These are phyloP conservation scores for Rhodotorula mucilaginosa DNA, from an alignment of 1,284 basidiomycete species.

Conservation along the genomic window DNA sequence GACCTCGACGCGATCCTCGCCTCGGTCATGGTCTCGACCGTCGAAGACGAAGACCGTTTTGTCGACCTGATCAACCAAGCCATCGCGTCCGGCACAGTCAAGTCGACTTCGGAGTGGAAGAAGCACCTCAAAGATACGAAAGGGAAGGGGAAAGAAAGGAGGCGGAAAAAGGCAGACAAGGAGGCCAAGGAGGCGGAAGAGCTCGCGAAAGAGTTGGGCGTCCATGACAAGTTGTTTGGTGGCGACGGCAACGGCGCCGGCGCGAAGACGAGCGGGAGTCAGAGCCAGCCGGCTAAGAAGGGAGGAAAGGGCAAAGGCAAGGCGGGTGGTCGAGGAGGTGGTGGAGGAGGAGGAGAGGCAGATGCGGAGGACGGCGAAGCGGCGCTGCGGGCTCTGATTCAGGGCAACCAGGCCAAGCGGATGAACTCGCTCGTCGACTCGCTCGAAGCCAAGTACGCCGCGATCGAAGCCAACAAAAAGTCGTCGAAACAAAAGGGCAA, in stretches of 20 bases:
- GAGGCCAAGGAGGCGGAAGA: conserved; percentile 83
- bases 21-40: conserved; percentile 71
- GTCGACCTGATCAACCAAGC: conserved; percentile 66
- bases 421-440: conserved; percentile 66
- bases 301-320: conserved; percentile 61
- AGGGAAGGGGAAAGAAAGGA: conserved; percentile 59
- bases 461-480: conserved; percentile 43
- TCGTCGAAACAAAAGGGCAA: conserved; percentile 37
- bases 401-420: conserved; percentile 67
- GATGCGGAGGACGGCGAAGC: conserved; percentile 62
- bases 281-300: not conserved
- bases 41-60: conserved; percentile 77
- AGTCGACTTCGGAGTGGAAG: conserved; percentile 63
- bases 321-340: conserved; percentile 16
- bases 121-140: conserved; percentile 70
- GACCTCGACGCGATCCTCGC: conserved; percentile 74
- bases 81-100: conserved; percentile 61
- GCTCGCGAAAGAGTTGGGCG: conserved; percentile 79
- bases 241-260: not conserved
- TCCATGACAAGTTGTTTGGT: conserved; percentile 91
- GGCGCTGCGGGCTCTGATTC: conserved; percentile 74
- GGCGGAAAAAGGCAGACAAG: conserved; percentile 56
- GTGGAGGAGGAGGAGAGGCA: conserved; percentile 36
- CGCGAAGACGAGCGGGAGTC: conserved; percentile 41
- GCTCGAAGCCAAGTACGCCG: conserved; percentile 66